phyloP scores from a whole-genome alignment of 2,329 filamentous ascomycete species.

The Fusarium duplospermum region DNA sequence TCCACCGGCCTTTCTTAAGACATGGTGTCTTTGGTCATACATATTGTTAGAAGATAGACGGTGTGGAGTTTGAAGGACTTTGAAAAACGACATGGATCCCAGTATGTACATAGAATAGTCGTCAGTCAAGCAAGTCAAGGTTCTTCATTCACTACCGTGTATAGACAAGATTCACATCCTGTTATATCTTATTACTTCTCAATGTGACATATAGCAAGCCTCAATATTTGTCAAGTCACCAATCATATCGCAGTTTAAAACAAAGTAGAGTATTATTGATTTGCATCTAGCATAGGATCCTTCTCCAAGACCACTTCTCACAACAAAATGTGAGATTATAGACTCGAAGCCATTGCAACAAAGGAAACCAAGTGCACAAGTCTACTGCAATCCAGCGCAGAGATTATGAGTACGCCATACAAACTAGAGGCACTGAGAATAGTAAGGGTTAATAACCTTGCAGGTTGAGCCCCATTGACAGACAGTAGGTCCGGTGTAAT shows the following conservation, averaged over 20 bases:
- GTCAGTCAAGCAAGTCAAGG: not conserved
- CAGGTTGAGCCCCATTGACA: constrained; percentile 35
- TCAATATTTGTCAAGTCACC: not conserved
- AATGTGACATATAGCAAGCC: too few species aligned
- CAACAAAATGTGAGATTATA: not conserved
- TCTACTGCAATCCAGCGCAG: not conserved
- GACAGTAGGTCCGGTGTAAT: constrained; percentile 1
- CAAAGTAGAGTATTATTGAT: not conserved
- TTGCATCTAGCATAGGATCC: not conserved
- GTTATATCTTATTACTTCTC: too few species aligned
- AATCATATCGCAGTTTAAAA: not conserved
- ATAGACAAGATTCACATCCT: not conserved
- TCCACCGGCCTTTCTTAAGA: not conserved
- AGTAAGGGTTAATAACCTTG: constrained; percentile 23
- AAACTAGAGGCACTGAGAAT: constrained; percentile 36
- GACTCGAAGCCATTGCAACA: not conserved
- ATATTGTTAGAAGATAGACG: not conserved
- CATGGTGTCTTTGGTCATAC: not conserved
- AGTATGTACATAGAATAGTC: not conserved
- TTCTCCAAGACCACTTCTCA: not conserved
- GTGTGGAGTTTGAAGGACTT: not conserved
- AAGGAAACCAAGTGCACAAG: not conserved
- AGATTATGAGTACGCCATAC: not conserved
- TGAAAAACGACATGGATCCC: not conserved
- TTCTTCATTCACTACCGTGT: not conserved